Conservation (phyloP, 306 rosid species). For the Casuarina glauca region DNA sequence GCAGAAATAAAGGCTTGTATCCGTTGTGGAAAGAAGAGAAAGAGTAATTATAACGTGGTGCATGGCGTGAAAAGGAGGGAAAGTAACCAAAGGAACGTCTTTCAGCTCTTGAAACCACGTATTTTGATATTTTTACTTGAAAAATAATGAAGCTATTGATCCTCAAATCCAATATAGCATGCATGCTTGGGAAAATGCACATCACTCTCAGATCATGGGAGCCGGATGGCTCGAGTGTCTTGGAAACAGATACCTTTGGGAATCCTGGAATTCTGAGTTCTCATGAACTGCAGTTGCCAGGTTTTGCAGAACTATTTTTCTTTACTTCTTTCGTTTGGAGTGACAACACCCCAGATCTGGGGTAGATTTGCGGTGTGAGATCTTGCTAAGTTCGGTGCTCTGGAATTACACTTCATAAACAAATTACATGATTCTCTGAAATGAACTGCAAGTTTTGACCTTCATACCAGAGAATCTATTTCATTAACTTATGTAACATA, state of each 20-base stretch:
- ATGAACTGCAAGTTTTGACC: neutral
- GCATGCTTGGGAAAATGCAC: too few species aligned
- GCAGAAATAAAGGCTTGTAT: neutral
- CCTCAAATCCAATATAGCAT: too few species aligned
- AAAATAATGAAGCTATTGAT: too few species aligned
- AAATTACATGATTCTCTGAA: neutral
- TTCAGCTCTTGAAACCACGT: too few species aligned
- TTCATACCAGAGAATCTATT: neutral
- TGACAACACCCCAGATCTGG: neutral
- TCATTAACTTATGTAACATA: neutral
- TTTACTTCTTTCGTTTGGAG: too few species aligned
- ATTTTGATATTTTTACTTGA: too few species aligned
- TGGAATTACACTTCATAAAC: neutral
- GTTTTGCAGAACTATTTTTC: too few species aligned
- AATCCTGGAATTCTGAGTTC: too few species aligned
- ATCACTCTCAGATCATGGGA: too few species aligned
- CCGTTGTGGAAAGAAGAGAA: neutral
- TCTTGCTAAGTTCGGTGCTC: neutral
- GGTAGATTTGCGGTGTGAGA: neutral
- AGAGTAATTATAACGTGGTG: neutral
- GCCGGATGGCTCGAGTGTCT: too few species aligned
- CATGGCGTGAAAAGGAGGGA: neutral
- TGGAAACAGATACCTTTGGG: too few species aligned
- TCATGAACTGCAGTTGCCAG: too few species aligned
- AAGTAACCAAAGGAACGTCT: neutral